Evolutionary conservation across 1,284 basidiomycete genomes (phyloP).

Genomic region (Austroboletus novae-zelandiae): DNA sequence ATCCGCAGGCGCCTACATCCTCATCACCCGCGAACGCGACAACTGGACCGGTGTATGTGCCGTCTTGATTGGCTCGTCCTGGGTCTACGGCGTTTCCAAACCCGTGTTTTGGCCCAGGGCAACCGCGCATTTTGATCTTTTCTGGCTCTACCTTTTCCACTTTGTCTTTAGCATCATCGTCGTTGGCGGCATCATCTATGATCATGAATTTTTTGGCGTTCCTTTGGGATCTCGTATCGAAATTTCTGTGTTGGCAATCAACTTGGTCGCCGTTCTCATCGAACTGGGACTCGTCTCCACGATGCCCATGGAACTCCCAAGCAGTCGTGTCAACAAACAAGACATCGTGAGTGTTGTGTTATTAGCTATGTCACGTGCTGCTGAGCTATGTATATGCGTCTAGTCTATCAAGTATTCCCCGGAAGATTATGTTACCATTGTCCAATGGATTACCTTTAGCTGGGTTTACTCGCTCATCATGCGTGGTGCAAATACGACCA

Average conservation of each 20-base stretch:
- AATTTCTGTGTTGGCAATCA: slow-evolving; percentile 31
- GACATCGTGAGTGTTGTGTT: slow-evolving; percentile 37
- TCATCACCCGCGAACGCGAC: slow-evolving; percentile 27
- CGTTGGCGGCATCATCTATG: slow-evolving; percentile 41
- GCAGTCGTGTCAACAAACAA: slow-evolving; percentile 33
- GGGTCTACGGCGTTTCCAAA: slow-evolving; percentile 47
- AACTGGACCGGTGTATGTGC: slow-evolving; percentile 28
- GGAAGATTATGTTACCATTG: slow-evolving; percentile 65
- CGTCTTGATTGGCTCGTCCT: slow-evolving; percentile 38
- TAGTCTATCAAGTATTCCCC: slow-evolving; percentile 46
- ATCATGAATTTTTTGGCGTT: slow-evolving; percentile 29
- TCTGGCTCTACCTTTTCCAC: slow-evolving; percentile 41
- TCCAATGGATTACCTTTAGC: slow-evolving; percentile 66
- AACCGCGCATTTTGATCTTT: slow-evolving; percentile 46
- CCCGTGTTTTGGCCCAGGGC: slow-evolving; percentile 39
- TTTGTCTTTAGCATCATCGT: slow-evolving; percentile 34
- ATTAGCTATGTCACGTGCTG: neutral
- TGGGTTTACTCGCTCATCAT: slow-evolving; percentile 63
- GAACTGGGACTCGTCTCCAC: slow-evolving; percentile 34
- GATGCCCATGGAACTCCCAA: slow-evolving; percentile 50
- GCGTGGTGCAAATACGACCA: slow-evolving; percentile 46
- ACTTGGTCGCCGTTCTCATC: slow-evolving; percentile 36
- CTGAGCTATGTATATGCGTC: slow-evolving; percentile 1
- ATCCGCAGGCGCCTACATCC: slow-evolving; percentile 36
- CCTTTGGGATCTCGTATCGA: slow-evolving; percentile 30